phyloP scores from a whole-genome alignment of 2,329 filamentous ascomycete genomes.

The Metarhizium sp. region DNA sequence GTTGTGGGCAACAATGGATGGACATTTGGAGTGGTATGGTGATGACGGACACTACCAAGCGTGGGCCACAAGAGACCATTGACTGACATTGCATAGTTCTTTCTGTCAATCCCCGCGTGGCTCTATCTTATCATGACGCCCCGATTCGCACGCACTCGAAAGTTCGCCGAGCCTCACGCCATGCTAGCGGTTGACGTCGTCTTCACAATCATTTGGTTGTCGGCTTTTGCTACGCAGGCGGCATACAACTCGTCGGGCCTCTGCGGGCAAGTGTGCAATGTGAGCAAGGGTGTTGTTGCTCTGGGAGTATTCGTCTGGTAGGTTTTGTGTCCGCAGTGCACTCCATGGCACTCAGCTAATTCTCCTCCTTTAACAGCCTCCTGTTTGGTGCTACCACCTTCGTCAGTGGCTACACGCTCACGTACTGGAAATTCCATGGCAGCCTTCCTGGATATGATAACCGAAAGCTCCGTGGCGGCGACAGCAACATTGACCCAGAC shows the following conservation, averaged over 20 bases:
- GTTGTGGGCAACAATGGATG: slow-evolving; percentile 52
- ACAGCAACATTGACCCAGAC: slow-evolving; percentile 54
- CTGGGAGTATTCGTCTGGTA: slow-evolving; percentile 56
- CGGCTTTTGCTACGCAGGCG: slow-evolving; percentile 56
- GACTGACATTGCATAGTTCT: slow-evolving; percentile 37
- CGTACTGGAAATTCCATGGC: slow-evolving; percentile 54
- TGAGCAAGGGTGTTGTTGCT: slow-evolving; percentile 55
- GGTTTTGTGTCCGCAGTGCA: slow-evolving; percentile 15
- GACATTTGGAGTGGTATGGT: slow-evolving; percentile 53
- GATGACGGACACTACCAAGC: not conserved
- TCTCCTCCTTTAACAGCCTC: slow-evolving; percentile 30
- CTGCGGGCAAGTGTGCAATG: slow-evolving; percentile 46
- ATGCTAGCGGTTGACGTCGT: slow-evolving; percentile 50
- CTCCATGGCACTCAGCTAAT: not conserved
- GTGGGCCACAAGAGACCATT: not conserved
- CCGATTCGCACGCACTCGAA: slow-evolving; percentile 51
- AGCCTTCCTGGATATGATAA: slow-evolving; percentile 52
- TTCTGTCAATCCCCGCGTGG: slow-evolving; percentile 54
- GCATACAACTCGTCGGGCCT: slow-evolving; percentile 48
- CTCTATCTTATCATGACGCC: slow-evolving; percentile 58
- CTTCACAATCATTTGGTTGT: slow-evolving; percentile 54
- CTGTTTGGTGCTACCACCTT: slow-evolving; percentile 44
- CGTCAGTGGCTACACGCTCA: slow-evolving; percentile 49
- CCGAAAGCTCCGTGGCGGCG: slow-evolving; percentile 28
- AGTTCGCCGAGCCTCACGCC: slow-evolving; percentile 51